Evolutionary conservation across 1,284 basidiomycete species (phyloP).

Genomic region (Pterula multifida): DNA sequence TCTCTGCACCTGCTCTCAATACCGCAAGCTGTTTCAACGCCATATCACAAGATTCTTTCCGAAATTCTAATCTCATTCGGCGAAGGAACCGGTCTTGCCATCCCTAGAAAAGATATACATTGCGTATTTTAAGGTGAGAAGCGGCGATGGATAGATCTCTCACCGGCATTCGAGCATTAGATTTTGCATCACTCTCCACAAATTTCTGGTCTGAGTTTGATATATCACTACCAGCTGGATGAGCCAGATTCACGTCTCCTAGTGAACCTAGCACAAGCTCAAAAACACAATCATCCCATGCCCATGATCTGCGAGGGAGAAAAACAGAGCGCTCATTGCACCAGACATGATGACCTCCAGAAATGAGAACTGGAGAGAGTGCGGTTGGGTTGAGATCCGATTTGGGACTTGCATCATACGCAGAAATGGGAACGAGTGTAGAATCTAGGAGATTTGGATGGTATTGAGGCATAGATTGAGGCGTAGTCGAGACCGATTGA

Average conservation of each 20-base stretch:
- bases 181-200: neutral
- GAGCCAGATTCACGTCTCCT: neutral
- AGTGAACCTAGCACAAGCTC: neutral
- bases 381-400: neutral
- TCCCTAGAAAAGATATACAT: neutral
- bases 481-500: neutral
- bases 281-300: neutral
- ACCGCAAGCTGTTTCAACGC: neutral
- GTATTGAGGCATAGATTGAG: neutral
- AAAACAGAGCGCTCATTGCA: neutral
- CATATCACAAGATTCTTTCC: neutral
- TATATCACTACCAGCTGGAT: neutral
- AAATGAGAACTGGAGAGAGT: neutral
- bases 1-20: neutral
- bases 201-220: neutral
- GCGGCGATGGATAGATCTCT: neutral
- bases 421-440: neutral
- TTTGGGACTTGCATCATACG: neutral
- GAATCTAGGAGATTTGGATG: neutral
- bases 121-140: neutral
- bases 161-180: neutral
- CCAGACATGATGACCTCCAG: neutral
- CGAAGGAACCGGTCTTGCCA: neutral
- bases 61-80: neutral
- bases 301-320: neutral